Base-by-base conservation (phyloP, 208 protist species). In the Acanthamoeba castellanii region DNA sequence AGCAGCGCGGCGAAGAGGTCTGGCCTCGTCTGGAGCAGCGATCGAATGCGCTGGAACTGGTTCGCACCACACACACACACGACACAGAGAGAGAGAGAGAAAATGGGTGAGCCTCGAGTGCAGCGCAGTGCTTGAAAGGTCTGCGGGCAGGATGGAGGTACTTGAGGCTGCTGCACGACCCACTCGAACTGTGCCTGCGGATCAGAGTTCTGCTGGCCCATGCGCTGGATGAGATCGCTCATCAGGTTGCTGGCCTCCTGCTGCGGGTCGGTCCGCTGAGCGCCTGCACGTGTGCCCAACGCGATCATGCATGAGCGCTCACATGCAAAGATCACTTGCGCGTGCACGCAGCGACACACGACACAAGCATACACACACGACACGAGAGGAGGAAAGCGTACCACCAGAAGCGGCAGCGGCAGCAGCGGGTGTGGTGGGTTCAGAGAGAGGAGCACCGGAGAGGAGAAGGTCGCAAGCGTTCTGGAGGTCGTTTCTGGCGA, bases 141-240 rank as follows among this genome's bases (percentile, higher is more conserved):
- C 37, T 42, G 37, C 37, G 37, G 37, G 37, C 37, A 42, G 37
- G 76, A 14, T 52, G 16, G 22, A 9, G 20, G 25, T 55, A 85
- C 76, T 13, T 85, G 76, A 85, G 81, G 50, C 45, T 88, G 81
- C 34, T 55, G 50, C 16, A 88, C n/a, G 52, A 88, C 81, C 81
- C 81, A 88, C 34, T 88, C 81, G 50, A 88, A 88, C 50, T 55
- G 81, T 18, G 42, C 32, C 27, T 61, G 25, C 8, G 81, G 81
- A 27, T 88, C 52, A 32, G 81, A n/a, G n/a, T 18, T 45, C 70
- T 78, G 70, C 32, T 88, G 81, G 47, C 34, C 30, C 50, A 88
- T 55, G 14, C 52, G 42, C 47, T 61, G 81, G n/a, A 88, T 64
- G 1, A 88, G 45, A 27, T 64, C 81, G 42, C 14, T 66, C 81